Base-by-base conservation (phyloP, 305 asterid genomes). In the Stenogyne calaminthoides region DNA sequence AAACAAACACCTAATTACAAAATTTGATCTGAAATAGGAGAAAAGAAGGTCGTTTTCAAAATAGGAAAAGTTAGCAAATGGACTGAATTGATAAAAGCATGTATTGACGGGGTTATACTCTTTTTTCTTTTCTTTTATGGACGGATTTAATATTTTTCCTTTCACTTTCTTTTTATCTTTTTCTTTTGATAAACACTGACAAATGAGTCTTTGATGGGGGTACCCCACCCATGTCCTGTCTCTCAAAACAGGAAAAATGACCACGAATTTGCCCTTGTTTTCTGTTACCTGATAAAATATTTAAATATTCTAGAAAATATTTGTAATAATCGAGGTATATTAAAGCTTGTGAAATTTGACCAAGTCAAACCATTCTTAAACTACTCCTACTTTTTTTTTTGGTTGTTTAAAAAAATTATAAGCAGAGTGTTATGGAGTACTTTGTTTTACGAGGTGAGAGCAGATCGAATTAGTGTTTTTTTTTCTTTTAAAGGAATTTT, bases 291-390 rank as follows among this genome's bases (percentile, higher is more conserved):
- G 40, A 57, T 1, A 20, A 25, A 32, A 46, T 64, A 10, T 11
- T 54, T 60, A n/a, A 37, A 34, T 1, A 36, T 25, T 55, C 15
- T 39, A 37, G 9, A 52, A 56, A 34, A 39, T 51, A 4, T 16
- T 39, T 69, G 80, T 22, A 68, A 72, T 68, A 68, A 76, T 75
- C 85, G 80, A 81, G 67, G 74, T 70, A 75, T 75, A 76, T 75
- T 51, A 75, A n/a, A n/a, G 75, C 29, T 76, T 22, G 78, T 74
- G 75, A 76, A 9, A 47, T 76, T 82, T 82, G 86, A 82, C 86
- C 78, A 3, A 65, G 81, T 82, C 84, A 79, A 76, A 70, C 55
- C 59, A 47, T 20, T 49, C 19, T 75, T 25, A 25, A 37, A 49
- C 55, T 42, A 11, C 3, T 9, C 9, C 49, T 42, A 42, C 3